Base-by-base conservation (phyloP, 495 filamentous ascomycete genomes). In the Paragyromitra xinjiangensis region DNA sequence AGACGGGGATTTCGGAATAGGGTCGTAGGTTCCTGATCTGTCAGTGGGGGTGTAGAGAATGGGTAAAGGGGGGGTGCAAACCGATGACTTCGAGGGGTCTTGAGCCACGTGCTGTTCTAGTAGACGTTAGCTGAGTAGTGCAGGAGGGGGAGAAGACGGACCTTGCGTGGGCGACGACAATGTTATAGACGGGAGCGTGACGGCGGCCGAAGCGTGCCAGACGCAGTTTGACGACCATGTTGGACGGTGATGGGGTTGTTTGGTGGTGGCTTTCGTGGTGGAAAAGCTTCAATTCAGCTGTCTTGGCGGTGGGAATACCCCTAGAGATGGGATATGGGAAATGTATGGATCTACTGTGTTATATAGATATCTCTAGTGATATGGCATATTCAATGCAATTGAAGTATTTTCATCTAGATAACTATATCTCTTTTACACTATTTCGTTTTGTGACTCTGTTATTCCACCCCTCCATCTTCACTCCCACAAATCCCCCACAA, bases 111-210 rank as follows among this genome's bases (percentile, higher is more conserved):
- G 95, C 94, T 14, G 93, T 90, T 69, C 91, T 91, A 80, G 19
- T 22, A 2, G 42, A 8, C 8, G 22, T 65, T n/a, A 65, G 63
- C 9, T n/a, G 34, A 50, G 44, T 12, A 16, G 22, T 37, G 44
- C 3, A 39, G 63, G 22, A 50, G 16, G 9, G 63, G 58, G 37
- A 44, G 39, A 14, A 86, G 70, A 34, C 29, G 29, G 89, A 97
- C 94, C 95, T 90, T n/a, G 95, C 95, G 77, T 98, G 94, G 26
- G 93, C 88, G 71, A 99, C 93, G 66, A 98, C 93, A 75, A 99
- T 97, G 86, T 99, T 99, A 88, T 96, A 99, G 82, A 97, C 91
- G 2, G 95, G 95, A 34, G 87, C 81, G 83, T 95, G 92, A 68
- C 87, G 89, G 85, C 92, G 92, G 78, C 96, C 95, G 83, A 98